Conservation (phyloP, 768 basidiomycete species). For the Rhodotorula graminis region DNA sequence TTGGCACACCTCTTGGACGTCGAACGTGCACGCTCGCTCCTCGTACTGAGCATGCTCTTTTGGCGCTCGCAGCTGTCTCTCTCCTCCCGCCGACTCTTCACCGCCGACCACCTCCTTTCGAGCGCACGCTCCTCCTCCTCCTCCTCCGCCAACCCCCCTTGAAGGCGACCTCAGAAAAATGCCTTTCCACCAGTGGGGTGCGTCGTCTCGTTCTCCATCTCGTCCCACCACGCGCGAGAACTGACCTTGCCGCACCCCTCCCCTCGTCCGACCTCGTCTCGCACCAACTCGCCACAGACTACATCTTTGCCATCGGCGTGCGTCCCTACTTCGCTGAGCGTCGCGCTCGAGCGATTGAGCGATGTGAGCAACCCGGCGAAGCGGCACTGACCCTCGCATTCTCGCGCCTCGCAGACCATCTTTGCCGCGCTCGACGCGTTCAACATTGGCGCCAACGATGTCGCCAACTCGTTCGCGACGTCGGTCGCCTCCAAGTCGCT, state of each 20-base stretch:
- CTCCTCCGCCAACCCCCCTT: not conserved
- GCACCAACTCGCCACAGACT: slow-evolving; percentile 34
- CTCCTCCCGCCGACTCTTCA: too few relatives aligned
- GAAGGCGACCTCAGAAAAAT: not conserved
- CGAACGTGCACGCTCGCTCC: too few relatives aligned
- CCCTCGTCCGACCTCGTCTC: not conserved
- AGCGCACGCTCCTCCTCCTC: too few relatives aligned
- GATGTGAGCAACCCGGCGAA: too few relatives aligned
- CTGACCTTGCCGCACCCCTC: too few relatives aligned
- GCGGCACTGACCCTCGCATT: not conserved
- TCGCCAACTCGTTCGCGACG: slow-evolving; percentile 49
- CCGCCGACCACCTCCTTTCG: not conserved
- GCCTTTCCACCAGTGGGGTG: slow-evolving; percentile 6
- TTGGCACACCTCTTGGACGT: too few relatives aligned
- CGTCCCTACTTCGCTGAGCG: not conserved
- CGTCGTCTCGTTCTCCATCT: not conserved
- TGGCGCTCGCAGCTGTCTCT: too few relatives aligned
- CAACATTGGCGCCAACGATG: slow-evolving; percentile 42
- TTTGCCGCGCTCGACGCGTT: slow-evolving; percentile 48
- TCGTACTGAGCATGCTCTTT: too few relatives aligned
- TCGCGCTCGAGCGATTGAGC: not conserved
- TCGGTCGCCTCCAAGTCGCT: slow-evolving; percentile 49
- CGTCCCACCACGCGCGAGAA: too few relatives aligned
- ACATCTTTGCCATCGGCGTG: slow-evolving; percentile 46
- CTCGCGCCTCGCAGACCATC: slow-evolving; percentile 27